phyloP scores from a whole-genome alignment of 441 rosid species.

The Syzygium syzygioides region DNA sequence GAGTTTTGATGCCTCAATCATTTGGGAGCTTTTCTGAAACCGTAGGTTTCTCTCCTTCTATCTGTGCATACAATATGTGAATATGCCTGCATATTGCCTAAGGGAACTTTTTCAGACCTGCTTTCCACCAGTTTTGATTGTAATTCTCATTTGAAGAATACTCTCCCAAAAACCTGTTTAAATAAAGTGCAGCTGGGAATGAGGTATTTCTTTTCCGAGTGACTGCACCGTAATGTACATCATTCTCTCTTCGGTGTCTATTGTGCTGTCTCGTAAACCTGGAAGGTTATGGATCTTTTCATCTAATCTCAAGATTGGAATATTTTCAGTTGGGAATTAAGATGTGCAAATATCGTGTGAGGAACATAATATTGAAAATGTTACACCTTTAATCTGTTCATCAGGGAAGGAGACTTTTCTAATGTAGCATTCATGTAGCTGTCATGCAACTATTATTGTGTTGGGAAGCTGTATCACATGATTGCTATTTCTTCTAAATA shows the following conservation, averaged over 20 bases:
- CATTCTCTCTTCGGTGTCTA: background rate
- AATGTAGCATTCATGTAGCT: background rate
- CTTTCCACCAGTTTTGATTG: background rate
- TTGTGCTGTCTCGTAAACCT: background rate
- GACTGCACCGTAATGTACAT: background rate
- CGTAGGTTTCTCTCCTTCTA: background rate
- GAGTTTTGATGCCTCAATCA: background rate
- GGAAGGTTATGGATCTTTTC: background rate
- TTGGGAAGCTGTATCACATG: constrained; percentile 1
- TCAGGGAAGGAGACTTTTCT: background rate
- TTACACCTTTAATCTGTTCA: background rate
- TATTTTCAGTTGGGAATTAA: background rate
- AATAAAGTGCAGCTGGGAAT: background rate
- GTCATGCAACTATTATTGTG: background rate
- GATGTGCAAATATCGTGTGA: background rate
- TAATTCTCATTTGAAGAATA: background rate
- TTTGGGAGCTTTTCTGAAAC: background rate
- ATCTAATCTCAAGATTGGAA: background rate
- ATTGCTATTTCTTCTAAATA: background rate
- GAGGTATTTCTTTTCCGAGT: background rate
- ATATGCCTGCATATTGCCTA: background rate
- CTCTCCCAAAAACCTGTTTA: background rate
- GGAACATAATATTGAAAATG: background rate
- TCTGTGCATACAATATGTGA: background rate
- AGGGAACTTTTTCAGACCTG: background rate